Conservation (phyloP, 257 asterid species). For the Plantago ovata region DNA sequence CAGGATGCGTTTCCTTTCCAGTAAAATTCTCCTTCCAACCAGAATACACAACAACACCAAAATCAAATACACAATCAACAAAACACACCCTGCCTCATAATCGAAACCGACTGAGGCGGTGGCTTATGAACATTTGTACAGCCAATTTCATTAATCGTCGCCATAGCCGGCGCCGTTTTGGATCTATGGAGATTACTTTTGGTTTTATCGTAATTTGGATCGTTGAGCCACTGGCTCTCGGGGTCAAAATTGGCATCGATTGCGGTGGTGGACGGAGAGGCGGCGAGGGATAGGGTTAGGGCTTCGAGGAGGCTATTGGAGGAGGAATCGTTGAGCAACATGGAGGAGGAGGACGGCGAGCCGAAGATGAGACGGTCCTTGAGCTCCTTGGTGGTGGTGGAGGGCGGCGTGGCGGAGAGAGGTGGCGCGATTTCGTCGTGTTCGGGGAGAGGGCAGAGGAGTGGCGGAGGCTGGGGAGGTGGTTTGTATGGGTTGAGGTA, state of each 20-base stretch:
- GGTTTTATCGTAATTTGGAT: constrained; percentile 21
- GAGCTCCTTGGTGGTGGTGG: constrained; percentile 22
- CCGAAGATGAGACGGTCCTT: constrained; percentile 34
- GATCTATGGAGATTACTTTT: constrained; percentile 39
- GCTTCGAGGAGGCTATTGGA: constrained; percentile 21
- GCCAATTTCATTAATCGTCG: constrained; percentile 35
- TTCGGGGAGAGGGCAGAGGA: constrained; percentile 28
- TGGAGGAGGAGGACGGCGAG: constrained; percentile 8
- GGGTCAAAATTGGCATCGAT: constrained; percentile 16
- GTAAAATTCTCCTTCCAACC: constrained; percentile 52
- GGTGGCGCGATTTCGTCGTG: constrained; percentile 32
- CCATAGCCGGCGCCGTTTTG: constrained; percentile 45
- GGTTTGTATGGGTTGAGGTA: constrained; percentile 13
- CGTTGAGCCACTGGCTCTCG: constrained; percentile 28
- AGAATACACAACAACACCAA: constrained; percentile 72
- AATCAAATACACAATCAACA: constrained; percentile 62
- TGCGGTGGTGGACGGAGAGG: constrained; percentile 11
- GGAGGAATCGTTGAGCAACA: constrained; percentile 7
- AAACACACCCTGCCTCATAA: constrained; percentile 67
- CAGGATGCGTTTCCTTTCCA: constrained; percentile 69
- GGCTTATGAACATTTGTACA: constrained; percentile 31
- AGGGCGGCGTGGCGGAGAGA: constrained; percentile 20
- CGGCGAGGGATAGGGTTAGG: constrained; percentile 5
- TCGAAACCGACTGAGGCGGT: constrained; percentile 49
- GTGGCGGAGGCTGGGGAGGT: background rate